Base-by-base conservation (phyloP, 2,329 filamentous ascomycete genomes). In the Fusarium annulatum region DNA sequence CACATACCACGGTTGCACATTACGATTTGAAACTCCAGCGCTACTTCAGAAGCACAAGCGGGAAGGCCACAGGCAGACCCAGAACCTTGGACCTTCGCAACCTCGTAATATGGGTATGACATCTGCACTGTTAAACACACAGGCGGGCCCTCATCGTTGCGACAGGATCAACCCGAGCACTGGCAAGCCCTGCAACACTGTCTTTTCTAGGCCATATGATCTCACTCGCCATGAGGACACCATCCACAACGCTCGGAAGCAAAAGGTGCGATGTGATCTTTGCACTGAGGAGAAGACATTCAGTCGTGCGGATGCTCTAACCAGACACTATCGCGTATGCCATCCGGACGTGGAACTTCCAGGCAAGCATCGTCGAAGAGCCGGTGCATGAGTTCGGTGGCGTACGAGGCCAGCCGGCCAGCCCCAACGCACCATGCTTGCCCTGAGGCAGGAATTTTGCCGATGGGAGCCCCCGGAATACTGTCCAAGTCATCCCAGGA, bases 281-380 rank as follows among this genome's bases (percentile, higher is more conserved):
- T 99, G 96, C 84, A 95, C 94, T 4, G 95, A 98, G 78, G 96
- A 98, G 80, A 98, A 98, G 88, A 97, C 94, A 0, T 99, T 99
- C 80, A 97, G 95, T 77, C 91, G 96, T 65, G 96, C 96, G 73
- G 96, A 99, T 85, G 96, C 96, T 3, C 87, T 98, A 53, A 98
- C 96, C 19, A 88, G 96, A 69, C 96, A 99, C 81, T 97, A 97
- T 88, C 91, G 95, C 41, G 95, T 98, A 55, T 96, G 97, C 72
- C 96, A 98, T 82, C 95, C 96, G 49, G 72, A 74, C 43, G 49
- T 74, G 72, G 71, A 62, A 53, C 72, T 66, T 21, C 72, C 67
- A 26, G 70, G 63, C 51, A 74, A 74, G 67, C 71, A 74, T 30
- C 60, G 71, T 33, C 71, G 71, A 52, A 71, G 71, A 34, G 71